Conservation (phyloP, 768 basidiomycete species). For the Tricholoma saponaceum region DNA sequence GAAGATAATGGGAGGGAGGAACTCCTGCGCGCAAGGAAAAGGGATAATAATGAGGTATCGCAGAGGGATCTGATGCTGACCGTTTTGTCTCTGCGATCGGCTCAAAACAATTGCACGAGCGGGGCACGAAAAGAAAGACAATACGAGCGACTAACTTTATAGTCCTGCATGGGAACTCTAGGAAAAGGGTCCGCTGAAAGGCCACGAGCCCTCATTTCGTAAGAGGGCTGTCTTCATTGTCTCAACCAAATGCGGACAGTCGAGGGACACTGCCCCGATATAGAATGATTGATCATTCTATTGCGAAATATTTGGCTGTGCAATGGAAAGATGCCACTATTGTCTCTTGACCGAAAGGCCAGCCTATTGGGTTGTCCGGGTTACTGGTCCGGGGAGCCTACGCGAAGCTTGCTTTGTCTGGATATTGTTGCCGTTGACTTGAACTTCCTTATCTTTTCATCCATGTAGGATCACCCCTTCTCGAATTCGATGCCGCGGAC, state of each 20-base stretch:
- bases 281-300: conserved; percentile 19
- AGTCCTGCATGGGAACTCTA: conserved; percentile 28
- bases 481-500: conserved; percentile 14
- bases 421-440: conserved; percentile 24
- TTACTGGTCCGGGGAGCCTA: conserved; percentile 30
- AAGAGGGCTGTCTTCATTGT: conserved; percentile 31
- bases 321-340: conserved; percentile 39
- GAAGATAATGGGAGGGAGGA: conserved; percentile 19
- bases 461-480: conserved; percentile 24
- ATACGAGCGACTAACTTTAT: conserved; percentile 55
- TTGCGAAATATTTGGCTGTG: conserved; percentile 32
- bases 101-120: conserved; percentile 60
- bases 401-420: conserved; percentile 5
- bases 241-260: conserved; percentile 24
- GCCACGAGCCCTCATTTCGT: conserved; percentile 35
- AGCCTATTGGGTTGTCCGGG: conserved; percentile 19
- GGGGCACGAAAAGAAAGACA: conserved; percentile 60
- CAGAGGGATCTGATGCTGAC: conserved; percentile 31
- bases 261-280: conserved; percentile 37
- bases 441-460: conserved; percentile 17
- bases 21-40: conserved; percentile 35
- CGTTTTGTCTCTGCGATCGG: conserved; percentile 46
- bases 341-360: conserved; percentile 33
- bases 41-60: conserved; percentile 46
- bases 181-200: conserved; percentile 35